Evolutionary conservation across 306 rosid species (phyloP).

Genomic region (Cicer pinnatifidum): DNA sequence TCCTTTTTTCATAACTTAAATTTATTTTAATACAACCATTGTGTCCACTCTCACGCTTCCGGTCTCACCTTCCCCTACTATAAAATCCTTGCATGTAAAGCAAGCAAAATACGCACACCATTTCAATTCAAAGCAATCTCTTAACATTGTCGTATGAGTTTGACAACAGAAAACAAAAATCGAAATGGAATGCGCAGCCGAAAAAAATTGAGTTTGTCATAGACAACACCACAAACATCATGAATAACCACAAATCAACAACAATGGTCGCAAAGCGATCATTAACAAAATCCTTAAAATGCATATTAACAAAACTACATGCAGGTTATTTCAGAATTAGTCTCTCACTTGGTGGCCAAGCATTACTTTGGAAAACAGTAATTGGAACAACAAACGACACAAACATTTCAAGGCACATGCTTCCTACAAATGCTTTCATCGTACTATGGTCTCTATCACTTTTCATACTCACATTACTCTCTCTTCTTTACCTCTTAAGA

Average conservation of each 20-base stretch:
- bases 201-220: slow-evolving; percentile 42
- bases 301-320: slow-evolving; percentile 55
- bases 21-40: slow-evolving; percentile 28
- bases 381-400: slow-evolving; percentile 37
- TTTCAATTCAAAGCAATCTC: background rate
- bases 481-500: slow-evolving; percentile 58
- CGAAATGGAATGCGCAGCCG: slow-evolving; percentile 38
- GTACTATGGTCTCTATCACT: slow-evolving; percentile 56
- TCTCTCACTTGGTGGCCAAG: slow-evolving; percentile 64
- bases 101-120: slow-evolving; percentile 5
- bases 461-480: slow-evolving; percentile 44
- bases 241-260: slow-evolving; percentile 8
- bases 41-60: background rate
- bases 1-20: background rate
- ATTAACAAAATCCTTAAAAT: slow-evolving; percentile 31
- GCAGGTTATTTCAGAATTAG: slow-evolving; percentile 77
- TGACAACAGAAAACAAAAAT: background rate
- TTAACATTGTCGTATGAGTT: background rate
- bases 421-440: slow-evolving; percentile 47
- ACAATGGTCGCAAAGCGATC: slow-evolving; percentile 33
- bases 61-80: background rate
- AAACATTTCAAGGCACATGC: slow-evolving; percentile 6
- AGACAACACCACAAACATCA: slow-evolving; percentile 1
- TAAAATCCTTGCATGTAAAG: slow-evolving; percentile 37
- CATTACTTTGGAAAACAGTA: slow-evolving; percentile 60